Evolutionary conservation across 768 basidiomycete species (phyloP).

Genomic region (Chalciporus piperatus): DNA sequence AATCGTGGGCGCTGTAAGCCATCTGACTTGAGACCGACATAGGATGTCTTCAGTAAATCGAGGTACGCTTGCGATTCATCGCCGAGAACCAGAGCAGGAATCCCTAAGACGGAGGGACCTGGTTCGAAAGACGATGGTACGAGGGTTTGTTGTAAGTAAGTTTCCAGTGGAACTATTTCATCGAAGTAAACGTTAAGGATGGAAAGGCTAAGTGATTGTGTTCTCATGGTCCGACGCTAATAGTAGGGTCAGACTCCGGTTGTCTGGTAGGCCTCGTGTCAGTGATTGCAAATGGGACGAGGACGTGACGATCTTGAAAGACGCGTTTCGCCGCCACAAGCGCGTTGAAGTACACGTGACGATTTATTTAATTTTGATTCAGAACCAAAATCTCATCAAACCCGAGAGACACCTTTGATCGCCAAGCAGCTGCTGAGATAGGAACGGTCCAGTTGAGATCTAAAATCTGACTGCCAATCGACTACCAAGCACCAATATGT

Average conservation of each 20-base stretch:
- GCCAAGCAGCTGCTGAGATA: not conserved
- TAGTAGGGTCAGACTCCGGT: not conserved
- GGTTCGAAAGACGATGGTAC: slow-evolving; percentile 1
- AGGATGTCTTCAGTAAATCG: slow-evolving; percentile 43
- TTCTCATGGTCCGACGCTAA: slow-evolving; percentile 3
- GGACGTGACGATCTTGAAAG: too few species aligned
- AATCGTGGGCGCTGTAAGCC: slow-evolving; percentile 24
- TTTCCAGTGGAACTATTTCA: slow-evolving; percentile 36
- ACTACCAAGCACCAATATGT: not conserved
- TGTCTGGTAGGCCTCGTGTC: not conserved
- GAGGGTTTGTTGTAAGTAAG: slow-evolving; percentile 41
- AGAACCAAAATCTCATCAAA: too few species aligned
- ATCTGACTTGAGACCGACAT: slow-evolving; percentile 40
- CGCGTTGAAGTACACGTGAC: slow-evolving; percentile 4
- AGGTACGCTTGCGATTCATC: slow-evolving; percentile 31
- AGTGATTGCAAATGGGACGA: too few species aligned
- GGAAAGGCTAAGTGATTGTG: slow-evolving; percentile 21
- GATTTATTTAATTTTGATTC: too few species aligned
- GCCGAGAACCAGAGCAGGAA: not conserved
- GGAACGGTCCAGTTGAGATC: not conserved
- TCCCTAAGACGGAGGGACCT: slow-evolving; percentile 12
- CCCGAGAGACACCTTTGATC: too few species aligned
- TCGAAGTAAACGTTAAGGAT: slow-evolving; percentile 46
- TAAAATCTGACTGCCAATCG: not conserved
- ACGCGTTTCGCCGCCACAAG: not conserved